phyloP scores from a whole-genome alignment of 257 asterid genomes.

The Vinca minor region DNA sequence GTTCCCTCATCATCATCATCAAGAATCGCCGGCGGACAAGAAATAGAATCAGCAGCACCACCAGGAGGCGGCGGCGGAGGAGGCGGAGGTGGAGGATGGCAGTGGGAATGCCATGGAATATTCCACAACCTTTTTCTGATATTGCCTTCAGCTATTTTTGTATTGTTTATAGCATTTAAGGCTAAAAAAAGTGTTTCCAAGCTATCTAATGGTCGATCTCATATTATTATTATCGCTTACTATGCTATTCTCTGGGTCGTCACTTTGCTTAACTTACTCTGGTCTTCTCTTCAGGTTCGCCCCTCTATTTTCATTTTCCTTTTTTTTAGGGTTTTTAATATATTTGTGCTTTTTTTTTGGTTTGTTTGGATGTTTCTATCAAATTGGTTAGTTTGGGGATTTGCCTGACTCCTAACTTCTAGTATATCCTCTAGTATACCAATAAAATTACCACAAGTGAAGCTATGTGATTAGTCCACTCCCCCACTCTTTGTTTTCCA shows the following conservation, averaged over 20 bases:
- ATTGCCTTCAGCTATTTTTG: conserved; percentile 23
- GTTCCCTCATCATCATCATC: conserved; percentile 7
- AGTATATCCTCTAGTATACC: too few species aligned
- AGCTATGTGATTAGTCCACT: too few species aligned
- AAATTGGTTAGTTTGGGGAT: neutral
- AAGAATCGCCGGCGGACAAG: neutral
- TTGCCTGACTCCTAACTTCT: too few species aligned
- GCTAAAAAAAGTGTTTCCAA: conserved; percentile 28
- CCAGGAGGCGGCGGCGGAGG: too few species aligned
- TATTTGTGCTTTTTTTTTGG: neutral
- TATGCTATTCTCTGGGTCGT: conserved; percentile 37
- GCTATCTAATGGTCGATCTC: conserved; percentile 34
- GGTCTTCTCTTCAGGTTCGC: conserved; percentile 38
- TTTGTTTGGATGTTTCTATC: neutral
- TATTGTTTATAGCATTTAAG: conserved; percentile 29
- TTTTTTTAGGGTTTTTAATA: neutral
- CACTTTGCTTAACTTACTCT: conserved; percentile 31
- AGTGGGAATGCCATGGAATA: conserved; percentile 28
- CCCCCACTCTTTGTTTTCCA: too few species aligned
- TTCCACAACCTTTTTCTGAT: conserved; percentile 29
- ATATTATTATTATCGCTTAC: conserved; percentile 24
- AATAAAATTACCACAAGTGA: too few species aligned
- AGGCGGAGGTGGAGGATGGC: conserved; percentile 22
- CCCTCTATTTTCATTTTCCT: neutral
- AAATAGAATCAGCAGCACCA: neutral